Percentiles rank a stretch among this genome's conserved stretches.
These are phyloP conservation scores for Hondaea fermentalgiana DNA, from an alignment of 108 stramenopile species.

Conservation along the genomic window DNA sequence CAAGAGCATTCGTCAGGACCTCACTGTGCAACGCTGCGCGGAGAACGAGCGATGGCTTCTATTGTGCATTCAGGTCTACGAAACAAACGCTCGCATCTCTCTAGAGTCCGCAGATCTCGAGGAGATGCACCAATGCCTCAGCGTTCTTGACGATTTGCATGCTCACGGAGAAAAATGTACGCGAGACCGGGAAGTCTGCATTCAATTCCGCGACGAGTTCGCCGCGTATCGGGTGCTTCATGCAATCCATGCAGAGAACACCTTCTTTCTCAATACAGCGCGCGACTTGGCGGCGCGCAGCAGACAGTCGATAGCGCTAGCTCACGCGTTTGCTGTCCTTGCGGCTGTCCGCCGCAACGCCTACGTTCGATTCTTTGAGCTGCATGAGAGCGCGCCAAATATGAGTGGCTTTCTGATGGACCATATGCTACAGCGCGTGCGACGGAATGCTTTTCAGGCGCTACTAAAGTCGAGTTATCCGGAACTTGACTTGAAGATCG, in stretches of 20 bases:
- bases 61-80: slow-evolving; percentile 54
- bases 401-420: slow-evolving; percentile 35
- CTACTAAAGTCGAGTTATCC: not conserved
- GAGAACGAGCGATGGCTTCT: slow-evolving; percentile 38
- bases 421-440: not conserved
- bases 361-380: slow-evolving; percentile 31
- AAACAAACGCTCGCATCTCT: slow-evolving; percentile 68
- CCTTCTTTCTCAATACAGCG: not conserved
- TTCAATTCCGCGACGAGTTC: slow-evolving; percentile 58
- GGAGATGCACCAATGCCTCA: slow-evolving; percentile 77
- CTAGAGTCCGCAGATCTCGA: slow-evolving; percentile 68
- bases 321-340: slow-evolving; percentile 27
- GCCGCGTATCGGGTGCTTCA: slow-evolving; percentile 60
- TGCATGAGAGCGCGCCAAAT: slow-evolving; percentile 32
- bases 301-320: slow-evolving; percentile 10
- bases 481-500: not conserved
- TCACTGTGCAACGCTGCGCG: slow-evolving; percentile 61
- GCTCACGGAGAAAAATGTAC: not conserved
- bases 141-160: slow-evolving; percentile 52
- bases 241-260: slow-evolving; percentile 51
- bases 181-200: not conserved
- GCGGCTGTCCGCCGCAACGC: slow-evolving; percentile 19
- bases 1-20: slow-evolving; percentile 72
- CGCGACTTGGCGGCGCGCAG: slow-evolving; percentile 18
- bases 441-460: not conserved